Conservation (phyloP, 305 asterid genomes). For the Nicotiana rustica region DNA sequence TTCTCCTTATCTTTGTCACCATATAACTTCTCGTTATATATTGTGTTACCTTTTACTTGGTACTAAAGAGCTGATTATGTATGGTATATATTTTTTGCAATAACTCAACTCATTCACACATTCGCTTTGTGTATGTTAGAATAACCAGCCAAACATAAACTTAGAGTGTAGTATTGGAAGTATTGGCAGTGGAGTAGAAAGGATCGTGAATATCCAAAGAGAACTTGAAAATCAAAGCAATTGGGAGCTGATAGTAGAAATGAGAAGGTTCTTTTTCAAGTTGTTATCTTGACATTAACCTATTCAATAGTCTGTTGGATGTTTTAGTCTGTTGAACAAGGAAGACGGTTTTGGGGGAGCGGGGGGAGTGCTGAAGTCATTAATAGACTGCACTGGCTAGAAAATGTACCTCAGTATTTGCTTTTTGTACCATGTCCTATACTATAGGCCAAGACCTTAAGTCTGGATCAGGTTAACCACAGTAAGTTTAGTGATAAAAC, state of each 20-base stretch:
- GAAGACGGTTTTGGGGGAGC: background rate
- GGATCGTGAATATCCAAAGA: background rate
- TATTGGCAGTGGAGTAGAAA: background rate
- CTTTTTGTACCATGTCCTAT: background rate
- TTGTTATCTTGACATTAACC: background rate
- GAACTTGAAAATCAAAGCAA: background rate
- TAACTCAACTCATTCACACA: background rate
- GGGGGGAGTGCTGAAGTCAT: background rate
- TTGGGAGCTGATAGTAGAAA: background rate
- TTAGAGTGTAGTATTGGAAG: background rate
- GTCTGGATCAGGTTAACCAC: background rate
- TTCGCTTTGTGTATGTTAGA: background rate
- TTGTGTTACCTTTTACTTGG: background rate
- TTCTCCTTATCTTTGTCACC: background rate
- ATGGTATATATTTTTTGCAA: background rate
- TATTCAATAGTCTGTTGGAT: background rate
- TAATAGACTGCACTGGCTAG: background rate
- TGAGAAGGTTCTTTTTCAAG: background rate
- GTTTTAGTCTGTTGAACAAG: background rate
- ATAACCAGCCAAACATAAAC: background rate
- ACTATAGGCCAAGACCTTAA: background rate
- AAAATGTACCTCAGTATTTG: background rate
- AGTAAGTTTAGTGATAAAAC: background rate
- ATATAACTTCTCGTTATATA: background rate
- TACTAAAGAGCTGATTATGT: background rate